Percentiles rank a stretch among this genome's conserved stretches.
These are phyloP conservation scores for Metroxylon sagu DNA, from an alignment of 176 grass and related monocot genomes.

Conservation along the genomic window DNA sequence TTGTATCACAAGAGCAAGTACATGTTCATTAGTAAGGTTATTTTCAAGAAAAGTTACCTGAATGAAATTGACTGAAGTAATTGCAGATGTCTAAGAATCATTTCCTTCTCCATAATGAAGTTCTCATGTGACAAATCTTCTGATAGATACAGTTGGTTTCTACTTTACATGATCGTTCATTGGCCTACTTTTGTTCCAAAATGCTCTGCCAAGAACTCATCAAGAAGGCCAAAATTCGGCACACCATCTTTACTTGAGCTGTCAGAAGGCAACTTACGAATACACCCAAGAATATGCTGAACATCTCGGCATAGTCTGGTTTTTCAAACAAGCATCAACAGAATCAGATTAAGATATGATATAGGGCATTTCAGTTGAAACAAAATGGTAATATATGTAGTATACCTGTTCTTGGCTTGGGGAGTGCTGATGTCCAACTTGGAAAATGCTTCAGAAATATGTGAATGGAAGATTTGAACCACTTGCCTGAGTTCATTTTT, in stretches of 20 bases:
- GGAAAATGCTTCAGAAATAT: slow-evolving; percentile 80
- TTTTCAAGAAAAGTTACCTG: too few relatives aligned
- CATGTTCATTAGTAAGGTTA: too few relatives aligned
- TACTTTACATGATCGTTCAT: slow-evolving; percentile 53
- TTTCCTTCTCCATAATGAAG: too few relatives aligned
- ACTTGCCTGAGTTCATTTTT: slow-evolving; percentile 67
- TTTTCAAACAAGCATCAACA: slow-evolving; percentile 22
- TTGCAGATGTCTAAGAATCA: too few relatives aligned
- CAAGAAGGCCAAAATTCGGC: slow-evolving; percentile 87
- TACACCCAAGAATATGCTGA: slow-evolving; percentile 92
- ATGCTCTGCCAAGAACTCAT: slow-evolving; percentile 79
- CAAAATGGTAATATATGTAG: slow-evolving; percentile 8
- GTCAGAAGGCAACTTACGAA: slow-evolving; percentile 86
- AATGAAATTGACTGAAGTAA: too few relatives aligned
- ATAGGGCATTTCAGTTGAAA: too few relatives aligned
- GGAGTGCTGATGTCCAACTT: slow-evolving; percentile 78
- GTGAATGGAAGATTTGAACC: slow-evolving; percentile 97
- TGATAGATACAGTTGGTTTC: too few relatives aligned
- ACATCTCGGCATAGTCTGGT: slow-evolving; percentile 78
- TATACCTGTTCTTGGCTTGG: slow-evolving; percentile 80
- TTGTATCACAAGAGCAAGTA: too few relatives aligned
- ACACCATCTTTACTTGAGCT: slow-evolving; percentile 47
- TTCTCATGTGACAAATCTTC: too few relatives aligned
- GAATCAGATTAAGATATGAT: neutral
- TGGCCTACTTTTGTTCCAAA: slow-evolving; percentile 69